Evolutionary conservation across 305 asterid genomes (phyloP).

Genomic region (Rubia tinctorum): DNA sequence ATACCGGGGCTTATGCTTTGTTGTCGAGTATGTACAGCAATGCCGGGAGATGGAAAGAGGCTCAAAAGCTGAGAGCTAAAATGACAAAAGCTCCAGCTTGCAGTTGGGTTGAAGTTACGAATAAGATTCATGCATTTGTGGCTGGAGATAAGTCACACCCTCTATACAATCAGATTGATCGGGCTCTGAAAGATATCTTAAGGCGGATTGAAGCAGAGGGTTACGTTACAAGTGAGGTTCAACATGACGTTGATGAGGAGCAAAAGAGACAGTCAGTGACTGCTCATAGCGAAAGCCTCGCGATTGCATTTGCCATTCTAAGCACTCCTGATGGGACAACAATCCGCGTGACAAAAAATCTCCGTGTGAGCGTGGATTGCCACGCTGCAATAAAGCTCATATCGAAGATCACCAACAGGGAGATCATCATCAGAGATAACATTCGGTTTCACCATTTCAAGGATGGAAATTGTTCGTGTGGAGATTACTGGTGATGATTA

Average conservation of each 20-base stretch:
- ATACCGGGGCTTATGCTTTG: constrained; percentile 51
- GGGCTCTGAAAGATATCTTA: constrained; percentile 42
- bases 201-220: constrained; percentile 50
- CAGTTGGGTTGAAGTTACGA: constrained; percentile 82
- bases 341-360: constrained; percentile 56
- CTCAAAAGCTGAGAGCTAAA: constrained; percentile 45
- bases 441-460: constrained; percentile 57
- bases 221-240: constrained; percentile 41
- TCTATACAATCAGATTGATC: constrained; percentile 39
- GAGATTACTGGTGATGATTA: constrained; percentile 65
- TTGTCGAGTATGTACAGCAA: constrained; percentile 65
- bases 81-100: constrained; percentile 63
- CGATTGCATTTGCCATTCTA: constrained; percentile 55
- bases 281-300: constrained; percentile 58
- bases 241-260: constrained; percentile 69
- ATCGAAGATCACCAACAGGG: constrained; percentile 47
- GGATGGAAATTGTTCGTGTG: constrained; percentile 62
- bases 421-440: constrained; percentile 57
- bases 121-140: constrained; percentile 56
- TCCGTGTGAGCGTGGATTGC: constrained; percentile 63
- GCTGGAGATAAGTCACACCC: constrained; percentile 69
- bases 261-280: constrained; percentile 37
- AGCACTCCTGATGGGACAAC: constrained; percentile 53
- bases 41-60: constrained; percentile 75
- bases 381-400: constrained; percentile 55